Evolutionary conservation across 129 eudicot species (phyloP), one percentile per base, ranked within the genome.

Genomic region (Escallonia rubra): DNA sequence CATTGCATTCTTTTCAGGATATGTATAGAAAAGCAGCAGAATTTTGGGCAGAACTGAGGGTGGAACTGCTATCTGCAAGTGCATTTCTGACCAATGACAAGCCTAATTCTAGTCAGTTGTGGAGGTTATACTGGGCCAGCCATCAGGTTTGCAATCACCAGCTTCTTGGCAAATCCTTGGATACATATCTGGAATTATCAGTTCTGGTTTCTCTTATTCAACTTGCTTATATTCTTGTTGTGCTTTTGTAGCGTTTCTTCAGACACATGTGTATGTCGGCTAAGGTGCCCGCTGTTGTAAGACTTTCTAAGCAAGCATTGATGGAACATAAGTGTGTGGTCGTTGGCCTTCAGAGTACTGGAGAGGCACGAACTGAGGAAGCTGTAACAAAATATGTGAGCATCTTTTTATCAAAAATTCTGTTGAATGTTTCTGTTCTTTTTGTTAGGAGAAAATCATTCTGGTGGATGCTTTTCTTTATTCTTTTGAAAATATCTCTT

Each of bases 261-360:
- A 90, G 99, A 74, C 86, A 94, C 81, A 74, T 94, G 79, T 94
- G 99, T 78, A 94, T 94, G 97, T 94, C 99, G 38, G 99, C 99
- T 45, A 94, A 94, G 81, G 99, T 94, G 54, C 99, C 99, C 57
- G 92, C 96, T 65, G 97, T 87, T 68, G 90, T 94, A 54, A 79
- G 75, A 63, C 95, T 94, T 72, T 64, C 97, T 47, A 79, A 85
- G 83, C 85, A 85, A 85, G 99, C 99, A 64, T 75, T 94, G 77
- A 41, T 70, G 78, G 90, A 82, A 14, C 72, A 83, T 63, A 94
- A 94, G 81, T 89, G 96, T 79, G 95, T 89, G 60, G 99, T 94
- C 46, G 66, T 94, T 72, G 99, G 99, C 78, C 96, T 94, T 63
- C 99, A 94, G 74, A 89, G 99, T 71, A 94, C 99, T 6, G 99